These are phyloP conservation scores for Candida ovalis DNA, from an alignment of 805 yeast genomes.

Conservation along the genomic window DNA sequence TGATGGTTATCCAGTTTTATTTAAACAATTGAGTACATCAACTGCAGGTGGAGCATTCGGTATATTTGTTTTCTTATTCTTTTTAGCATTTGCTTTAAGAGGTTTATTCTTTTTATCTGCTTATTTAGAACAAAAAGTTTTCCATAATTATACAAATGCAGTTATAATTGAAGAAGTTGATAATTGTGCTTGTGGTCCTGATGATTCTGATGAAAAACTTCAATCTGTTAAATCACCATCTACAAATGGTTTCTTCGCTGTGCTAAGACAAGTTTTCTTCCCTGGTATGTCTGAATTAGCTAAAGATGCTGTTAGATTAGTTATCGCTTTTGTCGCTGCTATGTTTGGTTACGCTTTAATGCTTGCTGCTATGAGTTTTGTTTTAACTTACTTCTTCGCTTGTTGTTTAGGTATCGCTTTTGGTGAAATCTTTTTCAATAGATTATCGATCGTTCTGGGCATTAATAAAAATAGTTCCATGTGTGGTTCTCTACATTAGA, in stretches of 20 bases:
- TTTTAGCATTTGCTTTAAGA: conserved; percentile 54
- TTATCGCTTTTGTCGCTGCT: conserved; percentile 56
- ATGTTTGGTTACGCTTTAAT: conserved; percentile 67
- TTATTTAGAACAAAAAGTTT: conserved; percentile 66
- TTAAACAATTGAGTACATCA: conserved; percentile 49
- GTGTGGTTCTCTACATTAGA: conserved; percentile 29
- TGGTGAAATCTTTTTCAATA: conserved; percentile 67
- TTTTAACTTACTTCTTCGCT: conserved; percentile 67
- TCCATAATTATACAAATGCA: conserved; percentile 38
- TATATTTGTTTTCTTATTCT: conserved; percentile 59
- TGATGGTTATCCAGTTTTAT: conserved; percentile 58
- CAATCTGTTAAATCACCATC: conserved; percentile 4
- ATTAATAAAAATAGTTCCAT: conserved; percentile 33
- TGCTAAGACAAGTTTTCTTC: conserved; percentile 29
- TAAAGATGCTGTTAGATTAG: conserved; percentile 54
- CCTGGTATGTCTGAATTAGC: conserved; percentile 34
- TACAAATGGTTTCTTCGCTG: conserved; percentile 3
- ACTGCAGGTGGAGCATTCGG: conserved; percentile 67
- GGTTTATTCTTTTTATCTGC: conserved; percentile 56
- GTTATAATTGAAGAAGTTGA: conserved; percentile 28
- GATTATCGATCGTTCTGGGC: conserved; percentile 41
- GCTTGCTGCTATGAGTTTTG: conserved; percentile 76
- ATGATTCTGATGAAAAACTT: conserved; percentile 16
- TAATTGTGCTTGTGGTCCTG: conserved; percentile 34
- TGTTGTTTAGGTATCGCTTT: conserved; percentile 65